These are phyloP conservation scores for Chiua virens DNA, from an alignment of 768 basidiomycete species.

Conservation along the genomic window DNA sequence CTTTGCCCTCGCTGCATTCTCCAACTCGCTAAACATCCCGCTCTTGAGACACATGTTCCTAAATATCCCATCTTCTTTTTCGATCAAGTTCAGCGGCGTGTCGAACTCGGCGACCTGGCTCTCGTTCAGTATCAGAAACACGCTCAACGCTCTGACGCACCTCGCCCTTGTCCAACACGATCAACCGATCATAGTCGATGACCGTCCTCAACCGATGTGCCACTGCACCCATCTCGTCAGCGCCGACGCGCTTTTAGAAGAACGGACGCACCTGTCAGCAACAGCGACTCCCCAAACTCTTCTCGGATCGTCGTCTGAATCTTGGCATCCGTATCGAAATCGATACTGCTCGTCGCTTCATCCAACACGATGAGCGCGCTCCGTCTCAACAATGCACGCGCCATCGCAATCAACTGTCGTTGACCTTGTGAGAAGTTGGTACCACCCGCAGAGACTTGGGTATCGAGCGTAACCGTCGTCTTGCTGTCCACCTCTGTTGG, in stretches of 20 bases:
- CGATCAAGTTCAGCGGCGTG: conserved; percentile 67
- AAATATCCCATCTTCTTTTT: conserved; percentile 63
- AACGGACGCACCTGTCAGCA: conserved; percentile 63
- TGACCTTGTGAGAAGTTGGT: conserved; percentile 94
- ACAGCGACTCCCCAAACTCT: conserved; percentile 73
- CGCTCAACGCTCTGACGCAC: conserved; percentile 7
- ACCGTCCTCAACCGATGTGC: conserved; percentile 77
- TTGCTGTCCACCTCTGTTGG: conserved; percentile 58
- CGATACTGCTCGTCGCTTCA: conserved; percentile 85
- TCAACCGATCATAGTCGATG: conserved; percentile 77
- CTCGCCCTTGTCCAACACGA: conserved; percentile 63
- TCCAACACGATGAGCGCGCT: conserved; percentile 77
- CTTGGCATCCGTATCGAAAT: conserved; percentile 86
- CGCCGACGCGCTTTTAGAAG: too few species aligned
- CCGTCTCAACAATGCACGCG: conserved; percentile 70
- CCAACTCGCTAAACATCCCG: conserved; percentile 61
- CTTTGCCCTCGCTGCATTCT: conserved; percentile 52
- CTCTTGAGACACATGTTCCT: conserved; percentile 70
- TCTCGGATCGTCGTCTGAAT: conserved; percentile 87
- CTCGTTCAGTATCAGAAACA: neutral
- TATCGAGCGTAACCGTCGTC: conserved; percentile 63
- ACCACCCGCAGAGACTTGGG: conserved; percentile 82
- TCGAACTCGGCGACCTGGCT: conserved; percentile 62
- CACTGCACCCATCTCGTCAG: conserved; percentile 31
- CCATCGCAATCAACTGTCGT: conserved; percentile 85